phyloP scores from a whole-genome alignment of 371 early-diverging fungal species.

The Zychaea mexicana region DNA sequence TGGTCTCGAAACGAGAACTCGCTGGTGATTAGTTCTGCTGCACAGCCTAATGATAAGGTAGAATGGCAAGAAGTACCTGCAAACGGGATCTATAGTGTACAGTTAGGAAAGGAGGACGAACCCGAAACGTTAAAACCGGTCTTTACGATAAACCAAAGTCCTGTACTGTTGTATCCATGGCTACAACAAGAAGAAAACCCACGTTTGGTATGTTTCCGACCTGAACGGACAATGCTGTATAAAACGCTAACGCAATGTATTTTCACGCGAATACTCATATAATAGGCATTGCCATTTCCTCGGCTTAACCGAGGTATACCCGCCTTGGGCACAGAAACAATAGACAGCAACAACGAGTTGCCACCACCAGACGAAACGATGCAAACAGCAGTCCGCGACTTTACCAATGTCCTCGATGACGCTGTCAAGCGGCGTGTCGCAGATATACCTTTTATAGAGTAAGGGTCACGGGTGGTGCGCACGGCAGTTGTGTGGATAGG shows the following conservation, averaged over 20 bases:
- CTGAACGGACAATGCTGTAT: too few relatives aligned
- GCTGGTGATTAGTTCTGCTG: conserved; percentile 57
- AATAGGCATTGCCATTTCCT: conserved; percentile 50
- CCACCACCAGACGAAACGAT: conserved; percentile 30
- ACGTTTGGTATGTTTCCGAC: neutral
- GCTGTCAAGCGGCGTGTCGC: conserved; percentile 60
- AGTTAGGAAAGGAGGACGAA: conserved; percentile 22
- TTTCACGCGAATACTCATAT: too few relatives aligned
- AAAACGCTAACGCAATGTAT: too few relatives aligned
- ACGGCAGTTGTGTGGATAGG: neutral
- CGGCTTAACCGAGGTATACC: conserved; percentile 49
- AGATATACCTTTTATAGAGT: conserved; percentile 48
- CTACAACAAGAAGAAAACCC: conserved; percentile 2
- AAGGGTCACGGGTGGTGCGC: neutral
- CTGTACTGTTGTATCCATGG: conserved; percentile 36
- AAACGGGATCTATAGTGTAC: conserved; percentile 65
- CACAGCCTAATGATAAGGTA: conserved; percentile 9
- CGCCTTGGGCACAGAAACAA: neutral
- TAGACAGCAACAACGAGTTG: conserved; percentile 14
- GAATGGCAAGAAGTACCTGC: conserved; percentile 76
- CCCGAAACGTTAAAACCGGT: neutral
- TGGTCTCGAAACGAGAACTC: conserved; percentile 42
- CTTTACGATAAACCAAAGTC: conserved; percentile 1
- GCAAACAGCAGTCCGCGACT: conserved; percentile 33
- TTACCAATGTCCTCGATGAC: conserved; percentile 45